These are phyloP conservation scores for Cinnamomum micranthum DNA, from an alignment of 164 flowering plant genomes.

Conservation along the genomic window DNA sequence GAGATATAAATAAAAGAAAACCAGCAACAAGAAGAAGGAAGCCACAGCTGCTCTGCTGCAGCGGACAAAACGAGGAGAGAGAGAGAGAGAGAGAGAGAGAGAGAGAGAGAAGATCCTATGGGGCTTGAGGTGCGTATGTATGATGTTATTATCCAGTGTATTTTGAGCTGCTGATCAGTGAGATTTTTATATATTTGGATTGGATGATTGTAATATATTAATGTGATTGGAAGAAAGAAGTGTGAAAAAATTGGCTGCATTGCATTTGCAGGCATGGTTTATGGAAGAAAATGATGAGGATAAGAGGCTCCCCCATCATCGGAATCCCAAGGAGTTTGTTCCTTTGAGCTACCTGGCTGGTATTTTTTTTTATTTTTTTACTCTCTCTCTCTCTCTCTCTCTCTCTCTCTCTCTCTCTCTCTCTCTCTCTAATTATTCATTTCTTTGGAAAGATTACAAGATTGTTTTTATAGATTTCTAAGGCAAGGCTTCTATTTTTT, in stretches of 20 bases:
- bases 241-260: no score
- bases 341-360: constrained; percentile 56
- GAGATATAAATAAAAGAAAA: no score
- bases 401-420: not conserved
- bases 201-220: no score
- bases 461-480: no score
- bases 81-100: not conserved
- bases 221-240: no score
- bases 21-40: no score
- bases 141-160: no score
- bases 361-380: constrained; percentile 7
- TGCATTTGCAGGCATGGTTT: constrained; percentile 64
- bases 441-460: not conserved
- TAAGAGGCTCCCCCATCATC: constrained; percentile 73
- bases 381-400: no score
- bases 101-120: not conserved
- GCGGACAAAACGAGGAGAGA: not conserved
- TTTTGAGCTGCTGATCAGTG: no score
- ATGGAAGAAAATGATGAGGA: constrained; percentile 74
- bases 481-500: not conserved
- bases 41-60: no score
- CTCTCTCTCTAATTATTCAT: not conserved
- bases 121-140: constrained; percentile 2
- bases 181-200: no score
- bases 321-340: constrained; percentile 53